Evolutionary conservation across 2,329 filamentous ascomycete genomes (phyloP).

Genomic region (Colletotrichum gloeosporioides): DNA sequence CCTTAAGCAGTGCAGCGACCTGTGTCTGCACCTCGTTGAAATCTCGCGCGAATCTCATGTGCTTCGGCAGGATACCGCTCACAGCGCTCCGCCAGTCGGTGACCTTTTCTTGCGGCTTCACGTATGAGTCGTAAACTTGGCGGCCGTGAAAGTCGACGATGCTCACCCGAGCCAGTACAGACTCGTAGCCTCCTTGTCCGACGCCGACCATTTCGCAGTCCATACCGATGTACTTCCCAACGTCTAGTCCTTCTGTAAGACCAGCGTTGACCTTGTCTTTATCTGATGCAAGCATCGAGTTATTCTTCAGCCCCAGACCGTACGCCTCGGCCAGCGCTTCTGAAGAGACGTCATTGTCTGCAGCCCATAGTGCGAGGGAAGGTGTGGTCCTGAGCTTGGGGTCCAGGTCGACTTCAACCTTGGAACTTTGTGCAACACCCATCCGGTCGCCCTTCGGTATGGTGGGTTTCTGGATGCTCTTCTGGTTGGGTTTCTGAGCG

Average conservation of each 20-base stretch:
- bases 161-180: slow-evolving; percentile 84
- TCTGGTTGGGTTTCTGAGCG: slow-evolving; percentile 12
- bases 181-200: slow-evolving; percentile 71
- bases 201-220: slow-evolving; percentile 99
- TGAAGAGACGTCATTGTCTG: slow-evolving; percentile 65
- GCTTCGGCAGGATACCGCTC: slow-evolving; percentile 78
- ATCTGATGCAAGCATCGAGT: slow-evolving; percentile 51
- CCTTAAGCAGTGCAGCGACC: slow-evolving; percentile 72
- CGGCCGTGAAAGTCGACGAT: slow-evolving; percentile 93
- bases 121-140: slow-evolving; percentile 93
- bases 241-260: slow-evolving; percentile 63
- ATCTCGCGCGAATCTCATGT: slow-evolving; percentile 71
- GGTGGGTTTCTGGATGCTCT: slow-evolving; percentile 16
- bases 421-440: slow-evolving; percentile 62
- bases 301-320: slow-evolving; percentile 55
- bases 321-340: slow-evolving; percentile 68
- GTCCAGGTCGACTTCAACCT: slow-evolving; percentile 40
- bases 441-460: slow-evolving; percentile 46
- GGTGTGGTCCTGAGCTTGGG: slow-evolving; percentile 44
- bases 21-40: slow-evolving; percentile 81
- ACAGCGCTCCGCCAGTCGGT: slow-evolving; percentile 91
- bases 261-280: slow-evolving; percentile 68
- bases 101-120: slow-evolving; percentile 77
- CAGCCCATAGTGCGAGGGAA: slow-evolving; percentile 64
- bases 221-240: slow-evolving; percentile 90